These are phyloP conservation scores for Heterotrichella gracilis DNA, from an alignment of 352 stramenopile species.

Conservation along the genomic window DNA sequence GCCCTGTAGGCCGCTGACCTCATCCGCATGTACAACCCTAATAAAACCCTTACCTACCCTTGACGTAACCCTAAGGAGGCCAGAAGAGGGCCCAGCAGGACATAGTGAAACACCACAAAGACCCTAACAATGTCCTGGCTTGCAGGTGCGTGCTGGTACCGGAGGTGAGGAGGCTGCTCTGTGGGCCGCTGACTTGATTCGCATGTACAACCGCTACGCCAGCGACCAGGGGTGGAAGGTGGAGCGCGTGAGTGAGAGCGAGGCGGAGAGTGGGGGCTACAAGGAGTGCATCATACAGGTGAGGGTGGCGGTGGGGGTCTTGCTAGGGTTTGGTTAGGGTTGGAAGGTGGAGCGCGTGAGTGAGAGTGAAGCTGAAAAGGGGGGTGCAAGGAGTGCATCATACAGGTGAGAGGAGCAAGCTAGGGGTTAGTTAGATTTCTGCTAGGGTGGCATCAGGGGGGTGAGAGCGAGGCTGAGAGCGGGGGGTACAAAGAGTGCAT, in stretches of 20 bases:
- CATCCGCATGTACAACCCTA: slow-evolving; percentile 61
- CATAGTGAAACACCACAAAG: too few species aligned
- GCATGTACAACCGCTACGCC: slow-evolving; percentile 59
- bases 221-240: slow-evolving; percentile 45
- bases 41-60: too few species aligned
- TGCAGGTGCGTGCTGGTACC: slow-evolving; percentile 73
- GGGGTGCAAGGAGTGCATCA: slow-evolving; percentile 15
- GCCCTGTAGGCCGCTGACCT: slow-evolving; percentile 68
- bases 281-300: slow-evolving; percentile 24
- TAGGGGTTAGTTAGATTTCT: too few species aligned
- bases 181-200: slow-evolving; percentile 58
- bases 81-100: too few species aligned
- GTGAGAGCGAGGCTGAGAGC: slow-evolving; percentile 24
- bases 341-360: slow-evolving; percentile 53
- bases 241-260: slow-evolving; percentile 30
- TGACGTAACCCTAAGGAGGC: too few species aligned
- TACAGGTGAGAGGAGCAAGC: too few species aligned
- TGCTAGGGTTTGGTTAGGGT: too few species aligned
- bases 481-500: slow-evolving; percentile 11
- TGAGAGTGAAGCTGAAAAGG: not conserved
- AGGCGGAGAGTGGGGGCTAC: slow-evolving; percentile 3
- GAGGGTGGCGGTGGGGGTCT: too few species aligned
- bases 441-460: slow-evolving; percentile 52
- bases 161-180: slow-evolving; percentile 75
- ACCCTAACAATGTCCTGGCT: too few species aligned